Conservation (phyloP, 768 basidiomycete species). For the Hemileccinum rubropunctum region DNA sequence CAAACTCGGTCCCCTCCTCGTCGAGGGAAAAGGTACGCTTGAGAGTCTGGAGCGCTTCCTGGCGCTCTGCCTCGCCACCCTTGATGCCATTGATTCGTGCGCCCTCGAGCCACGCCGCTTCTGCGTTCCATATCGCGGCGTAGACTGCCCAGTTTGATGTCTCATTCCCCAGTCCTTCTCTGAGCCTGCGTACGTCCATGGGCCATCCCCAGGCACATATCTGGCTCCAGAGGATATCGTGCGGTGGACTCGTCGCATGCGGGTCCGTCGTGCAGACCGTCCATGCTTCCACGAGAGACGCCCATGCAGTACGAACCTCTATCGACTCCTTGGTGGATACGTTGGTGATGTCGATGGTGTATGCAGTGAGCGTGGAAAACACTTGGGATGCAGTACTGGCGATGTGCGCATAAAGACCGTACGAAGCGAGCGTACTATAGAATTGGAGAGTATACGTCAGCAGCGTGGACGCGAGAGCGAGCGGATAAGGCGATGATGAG, state of each 20-base stretch:
- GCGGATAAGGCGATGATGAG: conserved; percentile 37
- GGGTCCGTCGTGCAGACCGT: conserved; percentile 85
- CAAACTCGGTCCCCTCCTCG: conserved; percentile 31
- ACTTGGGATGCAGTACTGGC: conserved; percentile 58
- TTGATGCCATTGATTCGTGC: conserved; percentile 65
- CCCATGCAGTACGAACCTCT: conserved; percentile 49
- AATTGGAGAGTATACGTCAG: conserved; percentile 57
- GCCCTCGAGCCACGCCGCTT: conserved; percentile 75
- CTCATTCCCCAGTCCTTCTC: conserved; percentile 31
- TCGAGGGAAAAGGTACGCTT: conserved; percentile 36
- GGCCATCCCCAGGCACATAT: conserved; percentile 77
- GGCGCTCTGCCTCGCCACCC: conserved; percentile 64
- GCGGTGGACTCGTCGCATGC: conserved; percentile 79
- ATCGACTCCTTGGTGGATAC: background rate
- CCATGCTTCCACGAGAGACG: conserved; percentile 66
- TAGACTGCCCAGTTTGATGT: conserved; percentile 30
- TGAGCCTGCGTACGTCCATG: conserved; percentile 47
- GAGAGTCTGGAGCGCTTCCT: conserved; percentile 33
- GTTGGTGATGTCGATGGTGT: conserved; percentile 27
- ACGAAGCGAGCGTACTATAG: conserved; percentile 65
- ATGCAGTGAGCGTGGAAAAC: conserved; percentile 50
- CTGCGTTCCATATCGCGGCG: conserved; percentile 36
- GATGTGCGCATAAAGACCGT: conserved; percentile 73
- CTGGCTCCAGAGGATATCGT: conserved; percentile 90
- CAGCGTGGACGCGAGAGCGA: conserved; percentile 41